Evolutionary conservation across 352 stramenopile species (phyloP).

Genomic region (Pythium biforme): DNA sequence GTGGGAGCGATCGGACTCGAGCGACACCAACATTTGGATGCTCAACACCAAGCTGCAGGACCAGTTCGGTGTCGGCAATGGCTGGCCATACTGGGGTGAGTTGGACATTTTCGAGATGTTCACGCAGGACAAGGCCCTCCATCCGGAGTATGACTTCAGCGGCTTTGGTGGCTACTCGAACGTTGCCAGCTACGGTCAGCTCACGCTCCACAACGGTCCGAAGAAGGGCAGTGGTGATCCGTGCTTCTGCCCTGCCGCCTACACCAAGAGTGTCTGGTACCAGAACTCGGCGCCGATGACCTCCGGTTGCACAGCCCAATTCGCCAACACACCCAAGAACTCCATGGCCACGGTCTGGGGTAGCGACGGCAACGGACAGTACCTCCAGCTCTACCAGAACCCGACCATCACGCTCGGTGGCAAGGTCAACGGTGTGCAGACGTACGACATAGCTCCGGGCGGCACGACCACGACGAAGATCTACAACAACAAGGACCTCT

Average conservation of each 20-base stretch:
- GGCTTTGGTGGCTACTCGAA: constrained; percentile 37
- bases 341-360: constrained; percentile 69
- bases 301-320: constrained; percentile 66
- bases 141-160: constrained; percentile 49
- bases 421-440: constrained; percentile 50
- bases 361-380: constrained; percentile 57
- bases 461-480: constrained; percentile 60
- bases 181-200: constrained; percentile 58
- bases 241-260: constrained; percentile 54
- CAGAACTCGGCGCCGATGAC: constrained; percentile 57
- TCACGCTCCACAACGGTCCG: constrained; percentile 75
- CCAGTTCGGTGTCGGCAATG: constrained; percentile 57
- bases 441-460: constrained; percentile 56
- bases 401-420: constrained; percentile 59
- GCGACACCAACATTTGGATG: constrained; percentile 86
- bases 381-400: constrained; percentile 72
- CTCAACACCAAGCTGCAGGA: constrained; percentile 70
- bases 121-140: constrained; percentile 47
- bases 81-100: constrained; percentile 76
- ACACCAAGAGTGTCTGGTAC: constrained; percentile 57
- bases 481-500: constrained; percentile 73
- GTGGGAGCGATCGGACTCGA: constrained; percentile 59
- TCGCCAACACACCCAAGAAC: constrained; percentile 53
- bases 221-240: constrained; percentile 34
- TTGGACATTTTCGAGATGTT: constrained; percentile 87